Base-by-base conservation (phyloP, 257 asterid species). In the Galeopsis tetrahit region DNA sequence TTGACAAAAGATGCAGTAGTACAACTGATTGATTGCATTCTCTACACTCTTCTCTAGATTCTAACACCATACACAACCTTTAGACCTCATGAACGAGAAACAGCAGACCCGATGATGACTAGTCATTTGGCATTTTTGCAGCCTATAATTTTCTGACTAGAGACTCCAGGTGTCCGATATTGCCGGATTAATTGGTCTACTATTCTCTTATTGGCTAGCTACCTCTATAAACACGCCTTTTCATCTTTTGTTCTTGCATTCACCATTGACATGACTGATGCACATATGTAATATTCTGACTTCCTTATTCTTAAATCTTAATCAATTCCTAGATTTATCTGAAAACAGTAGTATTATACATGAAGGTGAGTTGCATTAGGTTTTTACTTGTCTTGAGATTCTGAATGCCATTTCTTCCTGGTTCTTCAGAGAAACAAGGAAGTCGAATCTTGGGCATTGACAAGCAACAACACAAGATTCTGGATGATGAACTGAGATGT, bases 121-220 rank as follows among this genome's bases (percentile, higher is more conserved):
- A 21, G 28, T 21, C 28, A 57, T 75, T 72, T 15, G 77, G 78
- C 79, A 67, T 68, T 81, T 87, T 84, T 80, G 78, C 78, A 76
- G 70, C 73, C 59, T 49, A 49, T 35, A 66, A 77, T 63, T 78
- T 72, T 66, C 75, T 44, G 72, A 36, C 71, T 53, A 58, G n/a
- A n/a, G n/a, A 10, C 80, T 79, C 75, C 80, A 77, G 87, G 77
- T 77, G 67, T 71, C 85, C 73, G 78, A 78, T 83, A 87, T 77
- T 77, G 82, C 77, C 80, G 81, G 88, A 74, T 49, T n/a, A n/a
- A 71, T 63, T 28, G 75, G 77, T 83, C 83, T 77, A 63, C 58
- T 51, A 31, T 81, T 75, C 82, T 70, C 86, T 84, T 78, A 48
- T 48, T 21, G 28, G 28, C 28, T 46, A n/a, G 73, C 79, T 75